Evolutionary conservation across 345 rosid species (phyloP).

Genomic region (Arabidopsis arenosa): DNA sequence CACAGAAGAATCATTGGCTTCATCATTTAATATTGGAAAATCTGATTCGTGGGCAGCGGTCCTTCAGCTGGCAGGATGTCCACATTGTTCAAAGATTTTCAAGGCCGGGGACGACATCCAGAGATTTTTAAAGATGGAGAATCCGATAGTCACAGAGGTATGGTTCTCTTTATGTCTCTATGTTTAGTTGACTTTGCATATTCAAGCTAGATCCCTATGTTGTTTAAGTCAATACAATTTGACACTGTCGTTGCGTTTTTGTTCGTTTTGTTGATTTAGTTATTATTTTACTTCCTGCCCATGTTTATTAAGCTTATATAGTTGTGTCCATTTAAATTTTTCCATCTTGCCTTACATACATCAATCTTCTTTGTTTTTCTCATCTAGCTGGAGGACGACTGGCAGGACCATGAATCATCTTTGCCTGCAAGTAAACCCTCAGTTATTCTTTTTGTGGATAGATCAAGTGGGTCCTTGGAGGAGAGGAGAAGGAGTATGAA

Average conservation of each 20-base stretch:
- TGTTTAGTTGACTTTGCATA: constrained; percentile 21
- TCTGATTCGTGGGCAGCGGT: constrained; percentile 69
- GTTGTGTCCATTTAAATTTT: background rate
- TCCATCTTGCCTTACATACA: constrained; percentile 6
- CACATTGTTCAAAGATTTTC: constrained; percentile 68
- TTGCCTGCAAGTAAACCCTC: constrained; percentile 79
- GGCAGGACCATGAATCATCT: constrained; percentile 54
- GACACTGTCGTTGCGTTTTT: constrained; percentile 11
- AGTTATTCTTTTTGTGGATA: constrained; percentile 81
- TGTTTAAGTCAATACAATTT: constrained; percentile 10
- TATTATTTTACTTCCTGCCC: background rate
- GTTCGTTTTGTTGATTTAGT: background rate
- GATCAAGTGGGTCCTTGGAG: constrained; percentile 64
- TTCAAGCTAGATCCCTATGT: constrained; percentile 13
- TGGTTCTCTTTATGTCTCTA: constrained; percentile 17
- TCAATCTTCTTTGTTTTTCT: constrained; percentile 25
- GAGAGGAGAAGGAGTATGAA: constrained; percentile 62
- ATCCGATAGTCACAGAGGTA: constrained; percentile 71
- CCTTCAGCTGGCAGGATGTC: constrained; percentile 73
- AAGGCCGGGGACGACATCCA: constrained; percentile 62
- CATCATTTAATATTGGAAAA: constrained; percentile 56
- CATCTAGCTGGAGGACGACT: constrained; percentile 68
- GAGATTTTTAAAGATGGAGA: constrained; percentile 53
- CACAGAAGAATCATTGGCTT: constrained; percentile 63
- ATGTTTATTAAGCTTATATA: constrained; percentile 17